Conservation (phyloP, 75 land plant genomes). For the Ceratopteris richardii region DNA sequence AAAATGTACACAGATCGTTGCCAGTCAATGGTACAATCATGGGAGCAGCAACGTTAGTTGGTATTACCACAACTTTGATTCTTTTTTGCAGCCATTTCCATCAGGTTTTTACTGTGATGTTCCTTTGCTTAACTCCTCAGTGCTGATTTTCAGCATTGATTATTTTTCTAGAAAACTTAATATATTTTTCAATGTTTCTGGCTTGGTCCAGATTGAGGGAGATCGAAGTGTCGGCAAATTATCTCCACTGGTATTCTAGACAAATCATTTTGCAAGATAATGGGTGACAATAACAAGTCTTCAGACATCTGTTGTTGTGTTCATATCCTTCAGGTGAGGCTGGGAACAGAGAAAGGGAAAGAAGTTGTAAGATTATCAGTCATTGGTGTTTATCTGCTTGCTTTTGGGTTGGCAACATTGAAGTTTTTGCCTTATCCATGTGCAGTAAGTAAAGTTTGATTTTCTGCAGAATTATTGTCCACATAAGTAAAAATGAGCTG, state of each 20-base stretch:
- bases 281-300: too few species aligned
- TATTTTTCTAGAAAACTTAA: too few species aligned
- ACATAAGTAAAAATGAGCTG: too few species aligned
- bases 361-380: constrained; percentile 51
- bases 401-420: constrained; percentile 23
- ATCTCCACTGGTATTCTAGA: constrained; percentile 93
- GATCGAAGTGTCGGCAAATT: constrained; percentile 75
- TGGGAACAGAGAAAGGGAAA: constrained; percentile 68
- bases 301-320: too few species aligned
- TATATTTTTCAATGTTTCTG: too few species aligned
- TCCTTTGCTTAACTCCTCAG: neutral
- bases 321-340: constrained; percentile 53
- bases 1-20: too few species aligned
- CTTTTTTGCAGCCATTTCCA: constrained; percentile 99
- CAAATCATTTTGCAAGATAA: too few species aligned
- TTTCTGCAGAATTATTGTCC: neutral
- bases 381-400: constrained; percentile 35
- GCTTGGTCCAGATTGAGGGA: constrained; percentile 78
- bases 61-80: constrained; percentile 76
- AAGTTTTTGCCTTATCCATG: constrained; percentile 54
- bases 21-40: constrained; percentile 40
- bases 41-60: constrained; percentile 65
- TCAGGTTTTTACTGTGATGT: constrained; percentile 36
- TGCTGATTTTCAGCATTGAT: too few species aligned
- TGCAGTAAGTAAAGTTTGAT: constrained; percentile 42